Evolutionary conservation across 2,329 filamentous ascomycete species (phyloP).

Genomic region (Aspergillus caelatus): DNA sequence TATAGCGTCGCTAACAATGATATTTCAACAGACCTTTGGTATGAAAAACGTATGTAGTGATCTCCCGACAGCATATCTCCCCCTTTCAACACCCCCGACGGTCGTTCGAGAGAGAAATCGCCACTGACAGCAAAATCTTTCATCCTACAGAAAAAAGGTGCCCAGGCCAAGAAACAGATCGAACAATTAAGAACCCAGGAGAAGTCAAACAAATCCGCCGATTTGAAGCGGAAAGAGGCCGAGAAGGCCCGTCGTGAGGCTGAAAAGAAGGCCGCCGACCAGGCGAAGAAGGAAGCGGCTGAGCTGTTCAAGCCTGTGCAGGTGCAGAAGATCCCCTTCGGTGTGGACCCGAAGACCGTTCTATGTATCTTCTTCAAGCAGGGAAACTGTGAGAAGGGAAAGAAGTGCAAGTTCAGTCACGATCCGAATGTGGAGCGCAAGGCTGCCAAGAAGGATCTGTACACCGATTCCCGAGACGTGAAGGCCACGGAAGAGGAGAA

Average conservation of each 20-base stretch:
- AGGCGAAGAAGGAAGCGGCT: constrained; percentile 77
- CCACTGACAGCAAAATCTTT: constrained; percentile 22
- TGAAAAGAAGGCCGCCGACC: constrained; percentile 89
- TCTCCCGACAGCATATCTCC: not conserved
- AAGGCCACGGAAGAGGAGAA: constrained; percentile 66
- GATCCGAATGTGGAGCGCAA: constrained; percentile 88
- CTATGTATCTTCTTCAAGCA: constrained; percentile 97
- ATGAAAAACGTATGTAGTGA: constrained; percentile 80
- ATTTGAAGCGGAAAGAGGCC: constrained; percentile 79
- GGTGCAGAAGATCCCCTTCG: constrained; percentile 96
- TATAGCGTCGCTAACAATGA: constrained; percentile 1
- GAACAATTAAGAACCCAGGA: constrained; percentile 76
- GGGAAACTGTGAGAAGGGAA: constrained; percentile 94
- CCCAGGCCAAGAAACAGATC: constrained; percentile 85
- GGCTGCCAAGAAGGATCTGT: constrained; percentile 87
- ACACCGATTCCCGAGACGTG: constrained; percentile 76
- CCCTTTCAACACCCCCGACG: constrained; percentile 8
- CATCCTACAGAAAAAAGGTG: constrained; percentile 76
- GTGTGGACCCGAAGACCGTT: constrained; percentile 96
- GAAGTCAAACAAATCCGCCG: constrained; percentile 74
- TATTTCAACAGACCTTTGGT: constrained; percentile 90
- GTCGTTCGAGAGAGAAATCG: constrained; percentile 6
- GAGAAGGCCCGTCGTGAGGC: constrained; percentile 70
- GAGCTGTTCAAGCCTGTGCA: constrained; percentile 89
- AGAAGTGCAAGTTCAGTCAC: constrained; percentile 97